Conservation (phyloP, 2,329 filamentous ascomycete genomes). For the Paracoccidioides brasiliensis region DNA sequence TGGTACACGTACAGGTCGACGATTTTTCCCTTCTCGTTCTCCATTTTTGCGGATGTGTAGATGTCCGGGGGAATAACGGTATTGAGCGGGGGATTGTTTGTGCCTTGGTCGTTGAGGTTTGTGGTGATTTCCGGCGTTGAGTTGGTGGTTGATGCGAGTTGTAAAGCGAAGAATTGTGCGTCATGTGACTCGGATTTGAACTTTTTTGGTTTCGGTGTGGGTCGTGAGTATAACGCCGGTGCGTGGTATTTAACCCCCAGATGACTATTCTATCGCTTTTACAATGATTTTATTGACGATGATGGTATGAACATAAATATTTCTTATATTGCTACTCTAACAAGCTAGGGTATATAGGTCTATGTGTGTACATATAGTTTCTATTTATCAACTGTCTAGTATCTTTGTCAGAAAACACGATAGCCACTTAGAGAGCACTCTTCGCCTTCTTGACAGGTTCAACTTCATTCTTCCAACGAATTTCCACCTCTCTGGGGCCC, state of each 20-base stretch:
- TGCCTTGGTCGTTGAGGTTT: slow-evolving; percentile 6
- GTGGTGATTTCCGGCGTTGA: slow-evolving; percentile 5
- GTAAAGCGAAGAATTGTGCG: slow-evolving; percentile 10
- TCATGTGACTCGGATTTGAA: slow-evolving; percentile 9
- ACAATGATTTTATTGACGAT: too few relatives aligned
- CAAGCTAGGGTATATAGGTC: too few relatives aligned
- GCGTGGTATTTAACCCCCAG: neutral
- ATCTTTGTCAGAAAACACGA: neutral
- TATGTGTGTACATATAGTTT: neutral
- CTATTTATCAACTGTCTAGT: neutral
- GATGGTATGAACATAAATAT: neutral
- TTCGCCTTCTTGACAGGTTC: slow-evolving; percentile 24
- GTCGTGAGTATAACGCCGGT: neutral
- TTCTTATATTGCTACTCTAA: neutral
- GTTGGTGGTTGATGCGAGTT: neutral
- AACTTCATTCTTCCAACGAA: slow-evolving; percentile 38
- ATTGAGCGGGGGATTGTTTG: slow-evolving; percentile 4
- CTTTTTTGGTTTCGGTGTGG: neutral
- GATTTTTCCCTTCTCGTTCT: slow-evolving; percentile 99
- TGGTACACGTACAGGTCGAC: slow-evolving; percentile 75
- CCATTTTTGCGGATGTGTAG: slow-evolving; percentile 56
- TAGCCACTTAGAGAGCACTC: slow-evolving; percentile 19
- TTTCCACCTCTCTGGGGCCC: slow-evolving; percentile 43
- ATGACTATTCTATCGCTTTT: neutral
- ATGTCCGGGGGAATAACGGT: slow-evolving; percentile 15